A percentile compares a stretch with the other conserved stretches of the same genome.
These are phyloP conservation scores for Salvia miltiorrhiza DNA, from an alignment of 257 asterid genomes.

Conservation along the genomic window DNA sequence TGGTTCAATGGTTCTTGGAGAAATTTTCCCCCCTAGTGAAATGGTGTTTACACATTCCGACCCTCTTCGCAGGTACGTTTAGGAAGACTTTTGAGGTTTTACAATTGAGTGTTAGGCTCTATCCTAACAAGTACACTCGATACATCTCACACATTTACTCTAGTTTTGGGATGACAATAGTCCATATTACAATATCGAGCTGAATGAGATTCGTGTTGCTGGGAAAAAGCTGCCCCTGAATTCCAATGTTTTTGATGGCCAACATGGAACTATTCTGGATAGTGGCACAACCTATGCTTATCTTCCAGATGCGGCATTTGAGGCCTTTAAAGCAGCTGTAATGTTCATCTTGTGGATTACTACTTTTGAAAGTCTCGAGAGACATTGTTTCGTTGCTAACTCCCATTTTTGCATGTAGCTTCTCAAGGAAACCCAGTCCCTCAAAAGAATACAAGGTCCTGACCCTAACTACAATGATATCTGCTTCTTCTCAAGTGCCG, in stretches of 20 bases:
- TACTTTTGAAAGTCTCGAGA: neutral
- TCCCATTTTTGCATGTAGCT: conserved; percentile 50
- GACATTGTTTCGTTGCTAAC: conserved; percentile 8
- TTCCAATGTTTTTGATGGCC: conserved; percentile 73
- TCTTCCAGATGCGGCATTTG: conserved; percentile 86
- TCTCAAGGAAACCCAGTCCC: conserved; percentile 57
- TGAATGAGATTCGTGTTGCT: conserved; percentile 92
- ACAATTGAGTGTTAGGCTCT: conserved; percentile 61
- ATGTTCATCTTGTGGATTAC: conserved; percentile 25
- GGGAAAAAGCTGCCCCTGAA: conserved; percentile 75
- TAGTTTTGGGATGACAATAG: conserved; percentile 99
- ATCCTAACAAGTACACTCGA: conserved; percentile 84
- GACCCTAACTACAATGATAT: conserved; percentile 87
- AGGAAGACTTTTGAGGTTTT: conserved; percentile 20
- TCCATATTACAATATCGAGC: conserved; percentile 96
- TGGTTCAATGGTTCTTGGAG: conserved; percentile 99
- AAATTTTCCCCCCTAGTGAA: conserved; percentile 65
- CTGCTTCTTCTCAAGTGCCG: conserved; percentile 97
- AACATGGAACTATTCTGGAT: conserved; percentile 90
- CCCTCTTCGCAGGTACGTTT: conserved; percentile 85
- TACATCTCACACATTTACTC: conserved; percentile 98
- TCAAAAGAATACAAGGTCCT: conserved; percentile 84
- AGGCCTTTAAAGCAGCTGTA: conserved; percentile 83
- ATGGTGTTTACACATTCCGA: conserved; percentile 84
- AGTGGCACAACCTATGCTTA: conserved; percentile 99